These are phyloP conservation scores for Petasospora fabianii DNA, from an alignment of 1,139 yeast genomes.

Conservation along the genomic window DNA sequence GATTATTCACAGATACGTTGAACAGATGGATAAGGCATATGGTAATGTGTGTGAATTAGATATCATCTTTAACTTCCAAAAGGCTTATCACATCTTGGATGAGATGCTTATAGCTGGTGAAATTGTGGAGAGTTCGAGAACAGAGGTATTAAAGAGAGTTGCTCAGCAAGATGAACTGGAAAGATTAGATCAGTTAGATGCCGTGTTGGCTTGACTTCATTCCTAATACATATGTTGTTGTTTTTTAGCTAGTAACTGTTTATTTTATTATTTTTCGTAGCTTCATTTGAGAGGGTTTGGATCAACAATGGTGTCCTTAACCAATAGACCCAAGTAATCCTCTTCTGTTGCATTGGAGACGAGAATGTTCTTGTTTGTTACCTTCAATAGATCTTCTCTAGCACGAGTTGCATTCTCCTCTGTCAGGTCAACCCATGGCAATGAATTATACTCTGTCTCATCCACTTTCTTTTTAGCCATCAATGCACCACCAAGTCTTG, in stretches of 20 bases:
- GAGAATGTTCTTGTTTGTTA: slow-evolving; percentile 26
- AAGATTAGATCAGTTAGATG: slow-evolving; percentile 54
- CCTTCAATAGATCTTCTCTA: slow-evolving; percentile 32
- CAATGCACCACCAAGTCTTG: slow-evolving; percentile 76
- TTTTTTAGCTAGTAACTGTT: background rate
- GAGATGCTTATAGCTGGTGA: slow-evolving; percentile 82
- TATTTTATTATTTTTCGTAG: too few relatives aligned
- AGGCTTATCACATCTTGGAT: slow-evolving; percentile 88
- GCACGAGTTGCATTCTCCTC: slow-evolving; percentile 34
- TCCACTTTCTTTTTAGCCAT: slow-evolving; percentile 69
- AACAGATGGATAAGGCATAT: slow-evolving; percentile 91
- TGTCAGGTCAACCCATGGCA: slow-evolving; percentile 46
- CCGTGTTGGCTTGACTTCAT: slow-evolving; percentile 34
- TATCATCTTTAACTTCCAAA: slow-evolving; percentile 90
- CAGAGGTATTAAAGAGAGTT: slow-evolving; percentile 73
- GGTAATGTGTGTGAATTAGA: slow-evolving; percentile 96
- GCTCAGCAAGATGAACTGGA: slow-evolving; percentile 78
- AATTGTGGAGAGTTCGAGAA: slow-evolving; percentile 76
- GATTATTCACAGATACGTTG: slow-evolving; percentile 88
- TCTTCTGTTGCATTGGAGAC: slow-evolving; percentile 32
- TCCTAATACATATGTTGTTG: too few relatives aligned
- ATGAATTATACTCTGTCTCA: slow-evolving; percentile 57
- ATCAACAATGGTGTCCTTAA: slow-evolving; percentile 22
- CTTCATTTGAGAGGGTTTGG: background rate
- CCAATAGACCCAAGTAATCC: slow-evolving; percentile 31